phyloP scores from a whole-genome alignment of 257 asterid species.

The Jasminum sambac region DNA sequence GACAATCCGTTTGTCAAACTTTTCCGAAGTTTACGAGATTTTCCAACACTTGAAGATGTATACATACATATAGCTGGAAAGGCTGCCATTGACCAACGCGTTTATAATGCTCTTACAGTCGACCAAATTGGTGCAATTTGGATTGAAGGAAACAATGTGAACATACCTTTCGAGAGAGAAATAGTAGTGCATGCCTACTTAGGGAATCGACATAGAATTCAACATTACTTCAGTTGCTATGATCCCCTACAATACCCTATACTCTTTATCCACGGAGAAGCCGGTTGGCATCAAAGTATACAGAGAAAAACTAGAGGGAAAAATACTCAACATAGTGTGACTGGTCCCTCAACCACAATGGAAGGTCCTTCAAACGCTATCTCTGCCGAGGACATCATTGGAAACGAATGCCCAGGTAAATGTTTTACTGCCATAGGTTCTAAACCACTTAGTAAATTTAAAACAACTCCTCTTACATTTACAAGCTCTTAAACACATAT shows the following conservation, averaged over 20 bases:
- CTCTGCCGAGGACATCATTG: no score
- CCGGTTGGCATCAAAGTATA: not conserved
- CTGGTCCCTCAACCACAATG: no score
- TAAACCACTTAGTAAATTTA: no score
- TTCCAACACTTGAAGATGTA: not conserved
- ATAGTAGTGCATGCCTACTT: not conserved
- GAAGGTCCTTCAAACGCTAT: no score
- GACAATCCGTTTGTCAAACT: not conserved
- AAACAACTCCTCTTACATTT: not conserved
- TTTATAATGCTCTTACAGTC: not conserved
- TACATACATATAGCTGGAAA: not conserved
- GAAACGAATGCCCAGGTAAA: not conserved
- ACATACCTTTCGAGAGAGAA: not conserved
- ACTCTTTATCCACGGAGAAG: not conserved
- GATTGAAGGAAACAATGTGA: conserved; percentile 10
- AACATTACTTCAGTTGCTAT: not conserved
- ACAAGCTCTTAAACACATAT: no score
- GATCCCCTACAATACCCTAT: not conserved
- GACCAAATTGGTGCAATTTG: conserved; percentile 1
- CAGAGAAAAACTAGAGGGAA: not conserved
- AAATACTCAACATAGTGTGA: no score
- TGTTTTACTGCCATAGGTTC: no score
- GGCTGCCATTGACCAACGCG: not conserved
- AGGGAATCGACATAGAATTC: not conserved
- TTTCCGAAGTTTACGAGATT: not conserved